Base-by-base conservation (phyloP, 2,329 filamentous ascomycete species). In the Fusarium fujikuroi region DNA sequence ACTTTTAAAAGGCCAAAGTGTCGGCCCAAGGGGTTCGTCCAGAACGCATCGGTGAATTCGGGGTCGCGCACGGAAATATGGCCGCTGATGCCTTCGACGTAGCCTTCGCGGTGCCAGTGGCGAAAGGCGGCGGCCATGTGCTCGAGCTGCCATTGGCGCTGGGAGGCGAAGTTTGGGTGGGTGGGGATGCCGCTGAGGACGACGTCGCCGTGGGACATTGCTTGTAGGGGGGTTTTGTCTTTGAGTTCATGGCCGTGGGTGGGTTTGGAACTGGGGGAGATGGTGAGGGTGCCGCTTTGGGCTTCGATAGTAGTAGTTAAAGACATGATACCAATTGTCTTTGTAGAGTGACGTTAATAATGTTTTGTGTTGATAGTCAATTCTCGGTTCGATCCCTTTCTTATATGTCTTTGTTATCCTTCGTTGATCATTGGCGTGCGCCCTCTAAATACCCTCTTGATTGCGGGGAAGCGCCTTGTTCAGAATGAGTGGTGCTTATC, bases 71-170 rank as follows among this genome's bases (percentile, higher is more conserved):
- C 88, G 6, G 84, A 87, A 67, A 93, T 92, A 79, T 93, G 91
- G 1, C 91, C 91, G 34, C 86, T 85, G 84, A 92, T 92, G 61
- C 92, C 92, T 80, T 93, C 91, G 1, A 88, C 90, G 80, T 89
- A 92, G 56, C 89, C 90, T 75, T 89, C 87, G 52, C 90, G 87
- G 3, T 90, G 85, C 79, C 92, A 93, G 77, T 92, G 87, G 34
- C 92, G 89, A 81, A 93, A 93, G 8, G 90, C 90, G 7, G 87
- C 87, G 11, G 90, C 89, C 84, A 92, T 91, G 78, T 92, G 90
- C 42, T 88, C 85, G 8, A 92, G 84, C 56, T 77, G 76, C 77
- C 77, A 79, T 44, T 78, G 69, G n/a, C 78, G 70, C 15, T 80
- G 75, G 0, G 73, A 73, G 2, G 67, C 50, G 57, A 79, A 79